Evolutionary conservation across 2,329 filamentous ascomycete genomes (phyloP), one percentile per base, ranked within the genome.

Genomic region (Exophiala calicioides): DNA sequence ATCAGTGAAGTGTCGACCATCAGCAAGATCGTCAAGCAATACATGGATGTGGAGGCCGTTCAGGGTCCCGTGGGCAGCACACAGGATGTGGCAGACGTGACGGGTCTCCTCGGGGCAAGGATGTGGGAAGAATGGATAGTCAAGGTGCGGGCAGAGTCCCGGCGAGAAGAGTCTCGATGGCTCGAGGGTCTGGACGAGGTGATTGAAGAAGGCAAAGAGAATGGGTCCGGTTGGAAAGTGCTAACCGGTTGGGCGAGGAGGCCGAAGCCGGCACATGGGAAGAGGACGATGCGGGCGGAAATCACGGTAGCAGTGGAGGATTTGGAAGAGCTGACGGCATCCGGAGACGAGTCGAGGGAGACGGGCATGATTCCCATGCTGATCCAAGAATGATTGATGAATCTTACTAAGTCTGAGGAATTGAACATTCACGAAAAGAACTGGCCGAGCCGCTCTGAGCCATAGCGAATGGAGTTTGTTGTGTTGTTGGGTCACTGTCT

Each of bases 81-180:
- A 0, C 80, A 83, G 38, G 80, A 83, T 62, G 80, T 84, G 10
- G 87, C 88, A 1, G 82, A 80, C 58, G 75, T 95, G 56, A 86
- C 87, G 9, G 90, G 90, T 15, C 71, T 97, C 30, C 81, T 91
- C 1, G 93, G 89, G 3, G 84, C 86, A 19, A 93, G 90, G 84
- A 84, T 84, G 65, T 98, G 90, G 91, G 93, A 98, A 77, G 86
- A 88, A 65, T 98, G 93, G 93, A 79, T 97, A 66, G 72, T 96
- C 57, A 88, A 89, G 62, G 79, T 91, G 60, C 87, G 93, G 71
- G 80, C 85, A 70, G 90, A 96, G 73, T 93, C 47, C 19, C 84
- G 85, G 12, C 83, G 87, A 67, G 69, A 70, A 27, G 70, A 76
- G 54, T 66, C 68, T 51, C 67, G 64, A 41, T 65, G 75, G 37